Evolutionary conservation across 768 basidiomycete genomes (phyloP), one percentile per base, ranked within the genome.

Genomic region (Rhizopogon salebrosus): DNA sequence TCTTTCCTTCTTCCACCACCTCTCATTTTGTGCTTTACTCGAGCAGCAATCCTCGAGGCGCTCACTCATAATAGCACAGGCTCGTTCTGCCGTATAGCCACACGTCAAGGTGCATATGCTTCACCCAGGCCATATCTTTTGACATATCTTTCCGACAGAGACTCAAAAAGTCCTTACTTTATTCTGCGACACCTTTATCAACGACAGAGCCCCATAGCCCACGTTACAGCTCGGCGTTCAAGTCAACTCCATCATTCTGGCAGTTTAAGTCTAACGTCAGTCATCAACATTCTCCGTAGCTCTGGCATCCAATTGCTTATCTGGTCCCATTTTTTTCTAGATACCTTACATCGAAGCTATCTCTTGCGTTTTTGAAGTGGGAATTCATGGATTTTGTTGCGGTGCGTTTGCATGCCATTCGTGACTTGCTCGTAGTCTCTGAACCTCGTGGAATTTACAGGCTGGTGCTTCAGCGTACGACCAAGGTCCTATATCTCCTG

Each of bases 401-500:
- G 3, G 40, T 38, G 13, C 27, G 27, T 39, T 20, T 6, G 10
- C 3, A 29, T 41, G 16, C 20, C 27, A 34, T 14, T 10, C 45
- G 10, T 35, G 1, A 41, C 22, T 40, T 22, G 16, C 14, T 22
- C 5, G 6, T 40, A 9, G 20, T 36, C 35, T 26, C 22, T 31
- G 40, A 54, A 38, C 38, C 36, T 31, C 26, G 16, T 23, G 34
- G 20, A 18, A 24, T 9, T 20, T 43, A 18, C 43, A 70, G 68
- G 16, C 24, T 6, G 39, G 24, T 36, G 51, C 51, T 22, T 58
- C 53, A 23, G 20, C 29, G 8, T 46, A 46, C 31, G 20, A 4
- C 23, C 49, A 7, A 51, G 50, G 52, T 0, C 64, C 63, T 0
- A 41, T 59, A 41, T 22, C 55, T 36, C 52, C 64, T 40, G 68